These are phyloP conservation scores for Pseudocercospora vitis DNA, from an alignment of 2,329 filamentous ascomycete species.

Conservation along the genomic window DNA sequence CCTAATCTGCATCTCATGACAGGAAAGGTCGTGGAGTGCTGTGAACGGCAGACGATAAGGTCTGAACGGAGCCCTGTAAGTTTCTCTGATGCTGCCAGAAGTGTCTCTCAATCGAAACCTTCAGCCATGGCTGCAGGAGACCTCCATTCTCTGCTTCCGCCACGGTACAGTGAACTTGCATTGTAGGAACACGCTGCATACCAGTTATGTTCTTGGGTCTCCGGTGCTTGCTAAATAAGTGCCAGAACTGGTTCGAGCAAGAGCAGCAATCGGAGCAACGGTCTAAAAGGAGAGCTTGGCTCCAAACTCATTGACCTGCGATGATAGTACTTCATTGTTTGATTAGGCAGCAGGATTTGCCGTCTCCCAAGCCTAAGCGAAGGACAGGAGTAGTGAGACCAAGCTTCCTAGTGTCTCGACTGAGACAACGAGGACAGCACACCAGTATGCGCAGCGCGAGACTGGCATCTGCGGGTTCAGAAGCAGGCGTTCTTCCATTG, in stretches of 20 bases:
- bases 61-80: not conserved
- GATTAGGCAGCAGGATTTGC: conserved; percentile 1
- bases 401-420: conserved; percentile 7
- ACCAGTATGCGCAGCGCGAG: not conserved
- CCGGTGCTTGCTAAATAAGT: conserved; percentile 9
- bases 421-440: not conserved
- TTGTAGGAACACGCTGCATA: too few species aligned
- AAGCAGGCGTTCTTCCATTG: not conserved
- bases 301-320: not conserved
- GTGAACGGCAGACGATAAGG: not conserved
- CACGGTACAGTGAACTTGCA: too few species aligned
- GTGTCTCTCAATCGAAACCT: not conserved
- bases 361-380: conserved; percentile 9
- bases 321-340: not conserved
- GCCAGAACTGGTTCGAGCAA: conserved; percentile 8
- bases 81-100: not conserved
- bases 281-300: conserved; percentile 5
- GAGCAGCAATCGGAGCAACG: conserved; percentile 8
- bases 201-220: too few species aligned
- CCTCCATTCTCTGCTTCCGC: too few species aligned
- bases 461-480: not conserved
- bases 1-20: not conserved
- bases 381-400: not conserved
- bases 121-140: not conserved
- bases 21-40: not conserved